Evolutionary conservation across 2,329 filamentous ascomycete species (phyloP).

Genomic region (Pseudofabraea citricarpa): DNA sequence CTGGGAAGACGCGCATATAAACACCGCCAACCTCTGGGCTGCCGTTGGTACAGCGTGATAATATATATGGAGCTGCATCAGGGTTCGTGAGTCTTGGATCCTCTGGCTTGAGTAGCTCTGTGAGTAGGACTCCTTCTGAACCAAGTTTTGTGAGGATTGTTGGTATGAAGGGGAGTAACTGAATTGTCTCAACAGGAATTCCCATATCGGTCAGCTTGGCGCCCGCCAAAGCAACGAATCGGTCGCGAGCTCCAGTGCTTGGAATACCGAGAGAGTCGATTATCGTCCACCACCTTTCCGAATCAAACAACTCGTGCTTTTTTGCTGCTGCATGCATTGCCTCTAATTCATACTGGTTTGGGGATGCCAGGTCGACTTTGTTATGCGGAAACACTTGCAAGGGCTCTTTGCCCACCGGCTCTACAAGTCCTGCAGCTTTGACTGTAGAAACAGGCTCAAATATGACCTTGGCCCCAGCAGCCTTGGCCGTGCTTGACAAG

Average conservation of each 20-base stretch:
- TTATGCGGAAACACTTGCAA: conserved; percentile 51
- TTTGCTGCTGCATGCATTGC: conserved; percentile 73
- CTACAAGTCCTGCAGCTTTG: conserved; percentile 69
- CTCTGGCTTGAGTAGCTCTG: conserved; percentile 60
- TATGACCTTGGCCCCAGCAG: conserved; percentile 54
- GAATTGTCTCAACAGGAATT: conserved; percentile 76
- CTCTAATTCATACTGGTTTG: conserved; percentile 76
- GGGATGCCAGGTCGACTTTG: conserved; percentile 70
- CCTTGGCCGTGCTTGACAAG: conserved; percentile 61
- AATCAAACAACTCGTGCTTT: conserved; percentile 62
- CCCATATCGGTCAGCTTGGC: conserved; percentile 68
- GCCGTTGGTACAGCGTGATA: conserved; percentile 55
- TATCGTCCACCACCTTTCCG: conserved; percentile 69
- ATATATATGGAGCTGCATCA: conserved; percentile 62
- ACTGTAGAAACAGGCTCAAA: conserved; percentile 86
- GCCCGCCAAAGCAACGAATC: conserved; percentile 65
- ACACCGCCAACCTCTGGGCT: conserved; percentile 63
- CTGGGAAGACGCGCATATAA: conserved; percentile 68
- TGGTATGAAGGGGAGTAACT: conserved; percentile 84
- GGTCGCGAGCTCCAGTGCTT: conserved; percentile 62
- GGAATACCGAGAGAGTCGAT: conserved; percentile 77
- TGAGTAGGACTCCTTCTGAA: conserved; percentile 54
- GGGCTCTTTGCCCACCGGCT: conserved; percentile 7
- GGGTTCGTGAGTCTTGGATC: conserved; percentile 63
- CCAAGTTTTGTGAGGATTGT: conserved; percentile 84